Evolutionary conservation across 2,329 filamentous ascomycete genomes (phyloP).

Genomic region (Gyromitra esculenta): DNA sequence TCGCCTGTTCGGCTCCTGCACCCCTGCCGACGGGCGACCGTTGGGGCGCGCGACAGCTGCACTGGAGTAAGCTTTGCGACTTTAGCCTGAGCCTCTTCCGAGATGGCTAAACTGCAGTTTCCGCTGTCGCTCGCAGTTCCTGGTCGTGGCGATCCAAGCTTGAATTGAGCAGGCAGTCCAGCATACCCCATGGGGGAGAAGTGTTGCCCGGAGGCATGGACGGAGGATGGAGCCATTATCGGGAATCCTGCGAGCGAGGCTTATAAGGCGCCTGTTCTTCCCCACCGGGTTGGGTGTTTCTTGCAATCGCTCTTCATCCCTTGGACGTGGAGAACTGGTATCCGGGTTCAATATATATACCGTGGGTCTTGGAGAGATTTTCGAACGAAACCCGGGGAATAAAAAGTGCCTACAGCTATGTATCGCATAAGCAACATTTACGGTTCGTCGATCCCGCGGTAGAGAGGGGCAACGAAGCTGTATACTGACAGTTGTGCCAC

Average conservation of each 20-base stretch:
- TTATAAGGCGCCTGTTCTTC: constrained; percentile 28
- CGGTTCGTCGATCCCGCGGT: constrained; percentile 11
- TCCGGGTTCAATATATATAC: constrained; percentile 42
- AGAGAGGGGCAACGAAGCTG: neutral
- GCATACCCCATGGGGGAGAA: constrained; percentile 8
- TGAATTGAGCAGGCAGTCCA: neutral
- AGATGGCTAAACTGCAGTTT: constrained; percentile 29
- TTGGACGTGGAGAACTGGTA: constrained; percentile 24
- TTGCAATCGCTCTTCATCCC: constrained; percentile 15
- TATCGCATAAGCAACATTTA: constrained; percentile 51
- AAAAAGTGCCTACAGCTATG: constrained; percentile 32
- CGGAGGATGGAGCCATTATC: constrained; percentile 20
- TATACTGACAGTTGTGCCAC: constrained; percentile 10
- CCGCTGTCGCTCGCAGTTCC: constrained; percentile 16
- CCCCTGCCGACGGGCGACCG: constrained; percentile 14
- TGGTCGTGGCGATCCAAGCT: constrained; percentile 25
- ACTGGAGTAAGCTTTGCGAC: constrained; percentile 21
- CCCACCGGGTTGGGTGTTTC: constrained; percentile 18
- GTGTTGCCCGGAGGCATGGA: constrained; percentile 18
- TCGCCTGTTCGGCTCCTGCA: constrained; percentile 22
- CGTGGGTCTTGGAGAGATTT: constrained; percentile 17
- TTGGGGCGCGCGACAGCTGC: constrained; percentile 31
- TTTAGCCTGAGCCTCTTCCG: constrained; percentile 20
- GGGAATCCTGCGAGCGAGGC: neutral
- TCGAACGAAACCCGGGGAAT: constrained; percentile 17